Conservation (phyloP, 1,284 basidiomycete genomes). For the Cystobasidium sp. region DNA sequence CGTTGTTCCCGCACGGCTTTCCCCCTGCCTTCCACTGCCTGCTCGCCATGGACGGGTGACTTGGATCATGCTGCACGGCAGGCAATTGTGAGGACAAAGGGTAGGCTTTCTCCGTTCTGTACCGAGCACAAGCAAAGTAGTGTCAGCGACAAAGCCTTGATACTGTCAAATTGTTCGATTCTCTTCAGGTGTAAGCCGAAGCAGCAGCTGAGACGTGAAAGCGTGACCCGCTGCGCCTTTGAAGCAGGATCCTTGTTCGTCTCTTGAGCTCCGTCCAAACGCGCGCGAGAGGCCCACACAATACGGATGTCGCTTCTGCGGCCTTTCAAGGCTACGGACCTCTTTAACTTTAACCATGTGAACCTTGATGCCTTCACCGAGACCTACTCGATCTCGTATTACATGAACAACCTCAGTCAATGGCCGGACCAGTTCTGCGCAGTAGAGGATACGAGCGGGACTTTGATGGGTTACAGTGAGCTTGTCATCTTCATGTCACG, state of each 20-base stretch:
- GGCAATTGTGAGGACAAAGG: no score
- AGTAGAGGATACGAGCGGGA: conserved; percentile 74
- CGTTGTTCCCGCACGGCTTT: no score
- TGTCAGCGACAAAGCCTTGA: no score
- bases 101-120: no score
- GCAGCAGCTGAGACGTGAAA: no score
- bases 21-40: no score
- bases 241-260: not conserved
- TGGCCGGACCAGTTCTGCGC: conserved; percentile 88
- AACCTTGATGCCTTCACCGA: conserved; percentile 94
- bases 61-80: no score
- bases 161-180: no score
- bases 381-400: conserved; percentile 85
- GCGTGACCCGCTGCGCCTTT: not conserved
- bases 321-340: conserved; percentile 79
- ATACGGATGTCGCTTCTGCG: conserved; percentile 73
- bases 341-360: conserved; percentile 92
- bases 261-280: not conserved
- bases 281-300: not conserved
- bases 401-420: conserved; percentile 79
- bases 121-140: no score
- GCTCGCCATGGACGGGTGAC: no score
- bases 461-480: conserved; percentile 82
- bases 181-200: no score
- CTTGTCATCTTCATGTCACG: not conserved